These are phyloP conservation scores for Diaporthe eres DNA, from an alignment of 2,329 filamentous ascomycete species.

Conservation along the genomic window DNA sequence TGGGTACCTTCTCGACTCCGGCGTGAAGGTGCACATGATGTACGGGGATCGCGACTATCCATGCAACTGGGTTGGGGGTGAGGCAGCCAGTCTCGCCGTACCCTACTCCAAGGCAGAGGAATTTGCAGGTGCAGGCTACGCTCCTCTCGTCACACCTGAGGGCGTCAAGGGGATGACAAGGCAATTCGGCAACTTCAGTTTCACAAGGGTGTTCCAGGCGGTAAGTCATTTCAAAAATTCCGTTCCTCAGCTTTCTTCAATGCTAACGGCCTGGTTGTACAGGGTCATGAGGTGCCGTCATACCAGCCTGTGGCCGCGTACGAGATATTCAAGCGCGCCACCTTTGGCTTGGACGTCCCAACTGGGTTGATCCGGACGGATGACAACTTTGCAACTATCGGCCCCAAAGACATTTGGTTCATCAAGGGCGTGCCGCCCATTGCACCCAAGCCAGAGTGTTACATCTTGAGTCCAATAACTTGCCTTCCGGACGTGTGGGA, in stretches of 20 bases:
- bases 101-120: conserved; percentile 57
- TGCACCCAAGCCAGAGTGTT: conserved; percentile 41
- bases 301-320: conserved; percentile 63
- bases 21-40: conserved; percentile 69
- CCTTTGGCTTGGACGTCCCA: conserved; percentile 39
- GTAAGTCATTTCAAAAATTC: not conserved
- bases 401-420: conserved; percentile 39
- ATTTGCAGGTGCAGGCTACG: conserved; percentile 72
- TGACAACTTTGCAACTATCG: conserved; percentile 36
- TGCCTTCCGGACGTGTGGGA: conserved; percentile 43
- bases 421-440: conserved; percentile 39
- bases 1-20: conserved; percentile 67
- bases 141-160: conserved; percentile 70
- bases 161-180: conserved; percentile 74
- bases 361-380: conserved; percentile 38
- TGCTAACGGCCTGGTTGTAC: not conserved
- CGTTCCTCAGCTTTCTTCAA: accelerated
- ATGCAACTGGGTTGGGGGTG: conserved; percentile 71
- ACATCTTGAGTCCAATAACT: conserved; percentile 42
- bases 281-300: conserved; percentile 68
- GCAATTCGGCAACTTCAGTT: conserved; percentile 76
- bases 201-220: conserved; percentile 70
- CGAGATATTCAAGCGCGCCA: conserved; percentile 63
- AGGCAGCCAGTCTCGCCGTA: conserved; percentile 63
- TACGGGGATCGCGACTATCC: conserved; percentile 72